Conservation (phyloP, 1,139 yeast genomes). For the Yamadazyma mexicana region DNA sequence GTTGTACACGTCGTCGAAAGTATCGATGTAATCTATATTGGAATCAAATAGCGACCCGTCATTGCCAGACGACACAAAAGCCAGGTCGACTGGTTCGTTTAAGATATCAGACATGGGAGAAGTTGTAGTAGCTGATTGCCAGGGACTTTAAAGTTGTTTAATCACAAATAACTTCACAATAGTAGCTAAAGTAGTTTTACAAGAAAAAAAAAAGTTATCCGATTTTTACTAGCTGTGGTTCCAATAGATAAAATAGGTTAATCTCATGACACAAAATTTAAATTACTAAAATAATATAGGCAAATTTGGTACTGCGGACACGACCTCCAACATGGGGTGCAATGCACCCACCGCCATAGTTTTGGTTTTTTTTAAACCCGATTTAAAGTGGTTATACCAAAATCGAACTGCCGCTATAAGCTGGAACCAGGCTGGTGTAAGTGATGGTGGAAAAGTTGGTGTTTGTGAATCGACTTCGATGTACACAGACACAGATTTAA, state of each 20-base stretch:
- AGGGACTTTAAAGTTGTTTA: too few species aligned
- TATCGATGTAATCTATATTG: conserved; percentile 6
- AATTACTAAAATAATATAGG: neutral
- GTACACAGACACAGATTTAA: too few species aligned
- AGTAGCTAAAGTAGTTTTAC: neutral
- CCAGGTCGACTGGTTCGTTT: conserved; percentile 1
- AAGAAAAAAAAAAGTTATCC: conserved; percentile 1
- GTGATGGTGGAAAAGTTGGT: too few species aligned
- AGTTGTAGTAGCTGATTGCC: too few species aligned
- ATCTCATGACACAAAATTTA: conserved; percentile 6
- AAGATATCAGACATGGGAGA: conserved; percentile 1
- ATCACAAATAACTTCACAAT: too few species aligned
- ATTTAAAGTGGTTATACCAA: too few species aligned
- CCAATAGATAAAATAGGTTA: conserved; percentile 2
- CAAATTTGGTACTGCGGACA: too few species aligned
- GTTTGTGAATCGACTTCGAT: too few species aligned
- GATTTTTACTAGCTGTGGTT: conserved; percentile 1
- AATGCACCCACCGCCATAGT: neutral
- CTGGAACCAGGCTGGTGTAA: too few species aligned
- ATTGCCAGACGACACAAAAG: neutral
- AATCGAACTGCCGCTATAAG: too few species aligned
- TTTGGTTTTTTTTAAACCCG: too few species aligned
- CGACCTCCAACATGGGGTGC: conserved; percentile 1
- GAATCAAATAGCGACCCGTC: conserved; percentile 4
- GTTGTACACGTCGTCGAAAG: conserved; percentile 1